phyloP scores from a whole-genome alignment of 2,329 filamentous ascomycete genomes.

The Paraphaeosphaeria minitans region DNA sequence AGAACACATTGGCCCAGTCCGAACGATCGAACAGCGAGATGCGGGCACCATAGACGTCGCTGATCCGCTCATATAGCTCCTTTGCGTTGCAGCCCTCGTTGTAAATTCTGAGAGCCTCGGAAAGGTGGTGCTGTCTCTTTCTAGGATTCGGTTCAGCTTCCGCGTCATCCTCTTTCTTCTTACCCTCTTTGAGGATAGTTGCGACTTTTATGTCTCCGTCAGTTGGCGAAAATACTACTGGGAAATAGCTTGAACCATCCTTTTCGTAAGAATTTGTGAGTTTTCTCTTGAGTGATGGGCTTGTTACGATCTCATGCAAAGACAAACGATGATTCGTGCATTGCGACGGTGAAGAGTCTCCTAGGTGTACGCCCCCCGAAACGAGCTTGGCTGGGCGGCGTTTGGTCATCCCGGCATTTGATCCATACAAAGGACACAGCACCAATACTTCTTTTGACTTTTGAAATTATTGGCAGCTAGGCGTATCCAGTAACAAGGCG shows the following conservation, averaged over 20 bases:
- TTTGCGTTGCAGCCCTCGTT: slow-evolving; percentile 12
- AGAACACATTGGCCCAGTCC: slow-evolving; percentile 19
- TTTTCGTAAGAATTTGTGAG: neutral
- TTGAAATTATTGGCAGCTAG: too few species aligned
- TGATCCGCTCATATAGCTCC: slow-evolving; percentile 14
- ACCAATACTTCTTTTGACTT: neutral
- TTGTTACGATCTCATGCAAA: neutral
- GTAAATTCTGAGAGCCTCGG: slow-evolving; percentile 12
- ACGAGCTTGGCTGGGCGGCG: neutral
- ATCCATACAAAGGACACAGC: neutral
- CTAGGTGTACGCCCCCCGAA: neutral
- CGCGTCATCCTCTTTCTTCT: slow-evolving; percentile 6
- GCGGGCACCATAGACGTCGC: neutral
- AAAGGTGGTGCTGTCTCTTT: neutral
- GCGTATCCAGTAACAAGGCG: too few species aligned
- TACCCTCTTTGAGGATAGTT: slow-evolving; percentile 9
- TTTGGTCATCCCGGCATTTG: neutral
- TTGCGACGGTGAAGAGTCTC: neutral
- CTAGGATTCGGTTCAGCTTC: neutral
- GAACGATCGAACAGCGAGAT: slow-evolving; percentile 13
- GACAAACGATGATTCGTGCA: neutral
- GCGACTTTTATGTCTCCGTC: neutral
- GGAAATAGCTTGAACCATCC: neutral
- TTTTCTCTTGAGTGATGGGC: neutral
- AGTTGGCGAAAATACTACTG: neutral